phyloP scores from a whole-genome alignment of 257 asterid genomes.

The Scutellaria minor region DNA sequence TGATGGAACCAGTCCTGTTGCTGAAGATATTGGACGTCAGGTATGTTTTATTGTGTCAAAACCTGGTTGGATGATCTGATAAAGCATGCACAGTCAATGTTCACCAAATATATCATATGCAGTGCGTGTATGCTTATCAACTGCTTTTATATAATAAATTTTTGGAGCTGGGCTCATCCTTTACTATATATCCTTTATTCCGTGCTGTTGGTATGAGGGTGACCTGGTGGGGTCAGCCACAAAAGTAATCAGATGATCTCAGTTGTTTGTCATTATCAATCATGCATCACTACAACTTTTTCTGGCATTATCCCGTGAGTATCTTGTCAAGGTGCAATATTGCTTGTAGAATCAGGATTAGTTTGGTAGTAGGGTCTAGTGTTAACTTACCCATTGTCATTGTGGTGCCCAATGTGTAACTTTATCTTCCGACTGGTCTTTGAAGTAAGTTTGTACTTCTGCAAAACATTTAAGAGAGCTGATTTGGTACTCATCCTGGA shows the following conservation, averaged over 20 bases:
- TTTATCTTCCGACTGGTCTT: background rate
- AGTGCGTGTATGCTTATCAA: background rate
- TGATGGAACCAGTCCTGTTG: constrained; percentile 92
- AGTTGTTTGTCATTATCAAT: background rate
- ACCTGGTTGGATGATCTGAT: background rate
- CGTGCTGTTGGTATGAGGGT: background rate
- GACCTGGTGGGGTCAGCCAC: background rate
- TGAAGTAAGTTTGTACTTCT: background rate
- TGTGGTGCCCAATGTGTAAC: background rate
- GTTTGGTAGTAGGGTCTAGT: background rate
- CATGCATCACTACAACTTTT: constrained; percentile 10
- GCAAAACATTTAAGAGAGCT: background rate
- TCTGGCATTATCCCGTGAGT: background rate
- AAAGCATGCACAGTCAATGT: background rate
- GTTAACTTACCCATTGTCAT: background rate
- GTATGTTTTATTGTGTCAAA: constrained; percentile 40
- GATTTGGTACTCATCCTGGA: background rate
- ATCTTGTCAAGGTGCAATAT: background rate
- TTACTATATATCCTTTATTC: background rate
- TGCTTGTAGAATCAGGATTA: constrained; percentile 1
- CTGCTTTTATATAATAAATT: background rate
- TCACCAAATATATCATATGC: background rate
- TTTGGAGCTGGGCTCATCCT: background rate
- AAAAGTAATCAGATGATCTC: background rate
- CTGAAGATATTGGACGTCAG: constrained; percentile 99